Evolutionary conservation across 2,329 filamentous ascomycete species (phyloP), one percentile per base, ranked within the genome.

Genomic region (Trichoderma polysporum): DNA sequence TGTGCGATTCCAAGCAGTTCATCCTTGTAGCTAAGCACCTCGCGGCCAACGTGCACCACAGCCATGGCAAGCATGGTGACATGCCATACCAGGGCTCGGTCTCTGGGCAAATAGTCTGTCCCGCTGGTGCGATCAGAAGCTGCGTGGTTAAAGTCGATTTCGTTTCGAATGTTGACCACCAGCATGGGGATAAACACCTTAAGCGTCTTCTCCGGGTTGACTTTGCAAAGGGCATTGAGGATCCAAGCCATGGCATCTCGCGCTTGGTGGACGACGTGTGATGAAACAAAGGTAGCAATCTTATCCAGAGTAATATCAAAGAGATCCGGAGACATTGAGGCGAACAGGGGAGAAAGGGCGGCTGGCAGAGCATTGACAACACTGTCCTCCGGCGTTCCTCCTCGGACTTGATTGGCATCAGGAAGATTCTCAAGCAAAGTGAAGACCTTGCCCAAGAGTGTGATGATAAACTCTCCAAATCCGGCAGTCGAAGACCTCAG

Each of bases 241-340:
- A 98, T 98, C 85, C 97, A 99, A 1, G 96, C 95, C 91, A 99
- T 97, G 8, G 95, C 94, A 82, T 99, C 95, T 71, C 94, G 86
- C 62, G 95, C 94, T 79, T 98, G 95, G 73, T 99, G 94, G 19
- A 99, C 94, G 57, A 99, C 95, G 80, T 98, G 95, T 70, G 92
- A 92, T 1, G 91, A 90, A 29, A 97, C 91, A 76, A 99, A 99
- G 35, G 92, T 88, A 2, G 93, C 91, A 72, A 99, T 88, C 82
- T 98, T 98, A 68, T 97, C 91, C 59, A 99, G 81, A 0, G 92
- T 93, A 76, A 95, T 87, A 74, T 98, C 95, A 74, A 96, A 99
- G 12, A 98, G 86, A 74, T 97, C 93, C 0, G 94, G 92, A 0
- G 95, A 98, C 27, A 99, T 82, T 0, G 94, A 92, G 0, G 94